phyloP scores from a whole-genome alignment of 139 green algal genomes.

The Chlorella sorokiniana region DNA sequence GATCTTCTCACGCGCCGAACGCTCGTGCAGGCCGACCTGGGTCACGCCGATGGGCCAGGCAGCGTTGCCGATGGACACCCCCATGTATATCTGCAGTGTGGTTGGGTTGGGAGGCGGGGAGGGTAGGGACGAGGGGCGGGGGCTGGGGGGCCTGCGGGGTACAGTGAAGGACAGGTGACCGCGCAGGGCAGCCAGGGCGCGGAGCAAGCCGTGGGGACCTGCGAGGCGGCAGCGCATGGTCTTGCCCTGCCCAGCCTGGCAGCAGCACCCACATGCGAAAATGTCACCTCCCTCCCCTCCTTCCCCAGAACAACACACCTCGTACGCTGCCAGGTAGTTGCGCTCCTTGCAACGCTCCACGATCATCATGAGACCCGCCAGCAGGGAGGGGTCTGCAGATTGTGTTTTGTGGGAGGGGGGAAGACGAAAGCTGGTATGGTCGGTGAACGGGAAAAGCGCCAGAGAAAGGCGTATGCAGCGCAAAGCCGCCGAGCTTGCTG shows the following conservation, averaged over 20 bases:
- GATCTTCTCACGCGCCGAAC: slow-evolving; percentile 96
- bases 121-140: neutral
- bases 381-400: slow-evolving; percentile 45
- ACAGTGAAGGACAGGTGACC: neutral
- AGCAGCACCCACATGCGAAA: neutral
- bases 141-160: too few relatives aligned
- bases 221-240: too few relatives aligned
- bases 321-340: slow-evolving; percentile 94
- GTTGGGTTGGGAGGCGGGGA: neutral
- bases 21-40: slow-evolving; percentile 87
- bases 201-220: too few relatives aligned
- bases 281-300: neutral
- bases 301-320: slow-evolving; percentile 45
- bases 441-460: neutral
- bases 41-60: slow-evolving; percentile 98
- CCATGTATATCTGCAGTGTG: slow-evolving; percentile 82
- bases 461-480: too few relatives aligned
- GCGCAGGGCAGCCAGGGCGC: too few relatives aligned
- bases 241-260: too few relatives aligned
- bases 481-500: too few relatives aligned
- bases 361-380: slow-evolving; percentile 63
- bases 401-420: neutral
- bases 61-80: slow-evolving; percentile 93
- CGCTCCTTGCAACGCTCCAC: slow-evolving; percentile 74
- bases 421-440: neutral